These are phyloP conservation scores for Saturnispora zaruensis DNA, from an alignment of 805 yeast genomes.

Conservation along the genomic window DNA sequence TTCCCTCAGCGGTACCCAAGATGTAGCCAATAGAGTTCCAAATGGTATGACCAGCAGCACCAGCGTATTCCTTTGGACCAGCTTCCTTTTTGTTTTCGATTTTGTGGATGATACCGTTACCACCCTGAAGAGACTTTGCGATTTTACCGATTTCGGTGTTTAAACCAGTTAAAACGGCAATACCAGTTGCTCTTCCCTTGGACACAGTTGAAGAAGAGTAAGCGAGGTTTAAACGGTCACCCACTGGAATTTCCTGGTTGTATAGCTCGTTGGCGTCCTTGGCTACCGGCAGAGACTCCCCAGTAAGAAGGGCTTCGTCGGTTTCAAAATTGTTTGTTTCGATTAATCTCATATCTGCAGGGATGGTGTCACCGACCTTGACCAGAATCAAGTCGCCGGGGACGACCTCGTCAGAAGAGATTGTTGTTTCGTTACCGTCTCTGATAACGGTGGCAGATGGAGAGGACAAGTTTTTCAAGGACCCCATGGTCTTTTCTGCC, in stretches of 20 bases:
- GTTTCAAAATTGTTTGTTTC: constrained; percentile 58
- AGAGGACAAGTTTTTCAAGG: constrained; percentile 55
- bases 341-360: constrained; percentile 61
- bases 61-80: constrained; percentile 37
- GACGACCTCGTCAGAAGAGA: constrained; percentile 57
- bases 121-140: constrained; percentile 48
- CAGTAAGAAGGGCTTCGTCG: constrained; percentile 84
- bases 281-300: constrained; percentile 73
- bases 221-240: constrained; percentile 68
- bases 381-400: constrained; percentile 65
- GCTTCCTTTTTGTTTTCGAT: constrained; percentile 38
- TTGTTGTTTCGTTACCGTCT: constrained; percentile 45
- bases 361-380: constrained; percentile 65
- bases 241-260: constrained; percentile 44
- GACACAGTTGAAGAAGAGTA: constrained; percentile 60
- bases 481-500: constrained; percentile 75
- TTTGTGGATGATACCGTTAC: constrained; percentile 31
- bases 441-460: constrained; percentile 65
- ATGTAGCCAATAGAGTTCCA: constrained; percentile 56
- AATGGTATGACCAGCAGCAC: constrained; percentile 39
- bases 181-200: constrained; percentile 68
- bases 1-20: constrained; percentile 69
- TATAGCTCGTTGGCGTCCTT: constrained; percentile 41
- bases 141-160: constrained; percentile 68
- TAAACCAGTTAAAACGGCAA: constrained; percentile 61